Percentiles rank a stretch among this genome's conserved stretches.
These are phyloP conservation scores for Pseudoneurospora amorphoporcata DNA, from an alignment of 495 filamentous ascomycete genomes.

Conservation along the genomic window DNA sequence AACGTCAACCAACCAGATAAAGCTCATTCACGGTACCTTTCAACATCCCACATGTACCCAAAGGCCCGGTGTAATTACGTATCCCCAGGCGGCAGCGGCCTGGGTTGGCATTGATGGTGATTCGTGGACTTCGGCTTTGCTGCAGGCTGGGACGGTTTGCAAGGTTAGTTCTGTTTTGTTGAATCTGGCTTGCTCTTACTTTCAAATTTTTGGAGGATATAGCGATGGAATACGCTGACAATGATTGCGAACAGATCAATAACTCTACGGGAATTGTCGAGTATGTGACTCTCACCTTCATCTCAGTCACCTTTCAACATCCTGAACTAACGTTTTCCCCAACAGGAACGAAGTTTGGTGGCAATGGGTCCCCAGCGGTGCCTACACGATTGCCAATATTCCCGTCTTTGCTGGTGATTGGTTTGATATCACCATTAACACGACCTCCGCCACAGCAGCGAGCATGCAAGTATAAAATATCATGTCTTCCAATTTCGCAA, in stretches of 20 bases:
- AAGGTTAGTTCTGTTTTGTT: slow-evolving; percentile 9
- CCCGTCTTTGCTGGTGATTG: slow-evolving; percentile 19
- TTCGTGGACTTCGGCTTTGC: slow-evolving; percentile 7
- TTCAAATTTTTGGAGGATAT: background rate
- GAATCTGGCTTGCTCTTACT: background rate
- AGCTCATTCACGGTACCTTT: slow-evolving; percentile 15
- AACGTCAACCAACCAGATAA: slow-evolving; percentile 14
- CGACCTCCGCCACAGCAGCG: slow-evolving; percentile 14
- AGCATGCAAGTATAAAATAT: slow-evolving; percentile 8
- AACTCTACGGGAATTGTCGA: slow-evolving; percentile 12
- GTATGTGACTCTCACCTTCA: background rate
- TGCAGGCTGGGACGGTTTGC: slow-evolving; percentile 23
- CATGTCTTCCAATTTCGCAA: background rate
- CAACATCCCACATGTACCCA: slow-evolving; percentile 15
- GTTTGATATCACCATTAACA: slow-evolving; percentile 20
- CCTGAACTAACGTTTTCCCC: background rate
- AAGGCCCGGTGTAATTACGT: slow-evolving; percentile 9
- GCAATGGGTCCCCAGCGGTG: slow-evolving; percentile 18
- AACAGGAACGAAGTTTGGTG: slow-evolving; percentile 21
- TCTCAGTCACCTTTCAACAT: background rate
- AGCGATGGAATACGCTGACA: background rate
- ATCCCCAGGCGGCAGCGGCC: slow-evolving; percentile 19
- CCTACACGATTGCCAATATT: slow-evolving; percentile 14
- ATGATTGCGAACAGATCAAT: slow-evolving; percentile 5
- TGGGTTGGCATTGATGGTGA: slow-evolving; percentile 26